These are phyloP conservation scores for Phytophthora constricta DNA, from an alignment of 352 stramenopile species.

Conservation along the genomic window DNA sequence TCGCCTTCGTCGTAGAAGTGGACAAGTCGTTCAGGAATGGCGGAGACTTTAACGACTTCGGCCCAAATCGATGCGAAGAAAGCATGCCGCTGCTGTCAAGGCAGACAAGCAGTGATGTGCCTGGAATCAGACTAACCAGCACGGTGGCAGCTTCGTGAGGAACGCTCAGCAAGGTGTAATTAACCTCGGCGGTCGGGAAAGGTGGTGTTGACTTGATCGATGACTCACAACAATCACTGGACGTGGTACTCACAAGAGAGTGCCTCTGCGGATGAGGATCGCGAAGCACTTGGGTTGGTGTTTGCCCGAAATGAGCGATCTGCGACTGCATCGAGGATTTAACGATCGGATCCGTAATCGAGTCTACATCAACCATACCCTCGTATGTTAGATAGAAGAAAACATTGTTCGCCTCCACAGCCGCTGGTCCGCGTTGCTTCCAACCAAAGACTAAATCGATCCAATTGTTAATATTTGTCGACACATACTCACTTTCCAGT, in stretches of 20 bases:
- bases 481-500: constrained; percentile 89
- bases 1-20: constrained; percentile 44
- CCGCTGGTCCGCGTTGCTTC: constrained; percentile 78
- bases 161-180: constrained; percentile 41
- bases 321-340: constrained; percentile 96
- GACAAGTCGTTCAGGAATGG: constrained; percentile 54
- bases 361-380: constrained; percentile 97
- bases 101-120: constrained; percentile 64
- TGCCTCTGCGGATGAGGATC: constrained; percentile 77
- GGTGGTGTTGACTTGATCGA: constrained; percentile 4
- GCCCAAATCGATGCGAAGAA: constrained; percentile 73
- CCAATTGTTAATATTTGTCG: constrained; percentile 86
- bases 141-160: constrained; percentile 72
- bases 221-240: background rate
- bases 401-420: constrained; percentile 95
- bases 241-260: constrained; percentile 15
- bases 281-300: constrained; percentile 96
- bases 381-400: constrained; percentile 99
- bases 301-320: constrained; percentile 99
- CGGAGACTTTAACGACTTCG: constrained; percentile 58
- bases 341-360: constrained; percentile 92
- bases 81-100: constrained; percentile 72
- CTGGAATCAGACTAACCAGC: constrained; percentile 53
- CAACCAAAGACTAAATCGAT: constrained; percentile 89
- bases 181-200: constrained; percentile 7